Evolutionary conservation across 192 early-diverging fungal species (phyloP).

Genomic region (Umbelopsis sp.): DNA sequence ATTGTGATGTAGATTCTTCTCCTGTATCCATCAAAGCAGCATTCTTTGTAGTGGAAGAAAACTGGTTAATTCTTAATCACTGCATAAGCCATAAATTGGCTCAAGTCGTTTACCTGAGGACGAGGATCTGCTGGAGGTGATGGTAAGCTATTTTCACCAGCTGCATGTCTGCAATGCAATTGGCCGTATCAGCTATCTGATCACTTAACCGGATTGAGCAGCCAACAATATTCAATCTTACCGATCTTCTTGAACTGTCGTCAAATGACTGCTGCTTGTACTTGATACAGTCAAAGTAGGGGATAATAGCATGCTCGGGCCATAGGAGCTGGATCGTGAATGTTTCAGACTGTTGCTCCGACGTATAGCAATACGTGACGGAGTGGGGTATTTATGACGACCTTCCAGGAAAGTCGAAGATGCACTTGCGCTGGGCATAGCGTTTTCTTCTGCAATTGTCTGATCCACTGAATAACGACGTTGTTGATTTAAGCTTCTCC

Average conservation of each 20-base stretch:
- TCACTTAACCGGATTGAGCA: not conserved
- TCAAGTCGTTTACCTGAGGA: not conserved
- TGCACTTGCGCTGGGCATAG: not conserved
- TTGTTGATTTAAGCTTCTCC: conserved; percentile 10
- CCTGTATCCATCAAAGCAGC: too few relatives aligned
- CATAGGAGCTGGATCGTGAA: not conserved
- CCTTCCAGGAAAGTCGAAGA: not conserved
- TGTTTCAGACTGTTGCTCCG: conserved; percentile 22
- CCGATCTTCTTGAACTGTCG: conserved; percentile 7
- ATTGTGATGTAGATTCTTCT: too few relatives aligned
- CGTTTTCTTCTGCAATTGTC: not conserved
- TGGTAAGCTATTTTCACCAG: conserved; percentile 2
- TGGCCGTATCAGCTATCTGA: too few relatives aligned
- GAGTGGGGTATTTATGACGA: not conserved
- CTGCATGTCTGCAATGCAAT: not conserved
- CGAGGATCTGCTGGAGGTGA: conserved; percentile 5
- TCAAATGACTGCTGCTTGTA: not conserved
- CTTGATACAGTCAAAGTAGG: conserved; percentile 15
- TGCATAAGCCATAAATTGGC: not conserved
- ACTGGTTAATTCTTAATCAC: not conserved
- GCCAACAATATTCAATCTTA: not conserved
- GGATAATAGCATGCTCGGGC: not conserved
- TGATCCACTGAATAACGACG: conserved; percentile 6
- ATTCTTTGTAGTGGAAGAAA: too few relatives aligned
- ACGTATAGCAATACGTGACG: conserved; percentile 3